Evolutionary conservation across 2,329 filamentous ascomycete species (phyloP).

Genomic region (Phialemoniopsis sp.): DNA sequence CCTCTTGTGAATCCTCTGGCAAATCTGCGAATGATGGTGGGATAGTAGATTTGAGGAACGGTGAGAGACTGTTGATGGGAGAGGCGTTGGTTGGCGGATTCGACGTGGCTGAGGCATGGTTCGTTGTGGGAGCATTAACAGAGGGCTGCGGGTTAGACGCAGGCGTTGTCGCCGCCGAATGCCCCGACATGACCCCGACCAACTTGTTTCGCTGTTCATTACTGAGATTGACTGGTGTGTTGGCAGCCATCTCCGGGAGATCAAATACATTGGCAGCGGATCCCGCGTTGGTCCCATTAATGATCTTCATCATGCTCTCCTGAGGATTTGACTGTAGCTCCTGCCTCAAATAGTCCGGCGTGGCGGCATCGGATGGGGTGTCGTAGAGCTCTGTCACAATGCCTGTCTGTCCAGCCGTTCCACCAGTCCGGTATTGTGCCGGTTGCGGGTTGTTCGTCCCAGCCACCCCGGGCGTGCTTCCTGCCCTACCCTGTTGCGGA

Average conservation of each 20-base stretch:
- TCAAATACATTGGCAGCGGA: constrained; percentile 35
- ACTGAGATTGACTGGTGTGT: constrained; percentile 49
- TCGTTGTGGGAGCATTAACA: no score
- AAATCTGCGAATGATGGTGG: constrained; percentile 57
- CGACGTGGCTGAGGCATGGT: constrained; percentile 7
- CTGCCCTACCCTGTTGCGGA: constrained; percentile 27
- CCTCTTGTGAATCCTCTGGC: constrained; percentile 65
- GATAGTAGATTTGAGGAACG: constrained; percentile 40
- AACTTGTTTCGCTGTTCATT: constrained; percentile 55
- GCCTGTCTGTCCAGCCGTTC: constrained; percentile 33
- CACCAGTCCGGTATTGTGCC: constrained; percentile 24
- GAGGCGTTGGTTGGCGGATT: constrained; percentile 10
- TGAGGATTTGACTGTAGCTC: constrained; percentile 55
- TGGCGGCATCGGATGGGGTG: constrained; percentile 37
- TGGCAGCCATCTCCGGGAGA: constrained; percentile 53
- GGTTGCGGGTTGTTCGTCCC: constrained; percentile 19
- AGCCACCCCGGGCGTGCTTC: constrained; percentile 21
- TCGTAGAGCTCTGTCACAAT: constrained; percentile 61
- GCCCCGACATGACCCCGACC: constrained; percentile 55
- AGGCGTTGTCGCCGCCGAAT: constrained; percentile 16
- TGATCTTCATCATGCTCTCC: constrained; percentile 61
- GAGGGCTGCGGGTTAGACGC: constrained; percentile 10
- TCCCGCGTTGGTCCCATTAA: constrained; percentile 58
- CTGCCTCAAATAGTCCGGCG: constrained; percentile 42
- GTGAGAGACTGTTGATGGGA: constrained; percentile 27